Conservation (phyloP, 345 rosid genomes). For the Ceriops zippeliana region DNA sequence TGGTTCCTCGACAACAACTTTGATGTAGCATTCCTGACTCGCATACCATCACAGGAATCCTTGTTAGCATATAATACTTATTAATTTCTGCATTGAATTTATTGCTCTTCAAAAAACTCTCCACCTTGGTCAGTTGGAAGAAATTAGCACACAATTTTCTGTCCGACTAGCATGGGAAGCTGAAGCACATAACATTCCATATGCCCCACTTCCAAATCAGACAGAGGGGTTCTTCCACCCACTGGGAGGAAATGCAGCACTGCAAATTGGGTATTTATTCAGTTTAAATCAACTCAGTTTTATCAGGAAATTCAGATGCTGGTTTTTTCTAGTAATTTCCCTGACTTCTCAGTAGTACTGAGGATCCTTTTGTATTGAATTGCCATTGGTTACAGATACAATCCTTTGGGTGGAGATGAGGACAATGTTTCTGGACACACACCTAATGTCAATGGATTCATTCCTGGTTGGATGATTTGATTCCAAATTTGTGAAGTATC, state of each 20-base stretch:
- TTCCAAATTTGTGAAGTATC: background rate
- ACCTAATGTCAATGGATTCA: conserved; percentile 36
- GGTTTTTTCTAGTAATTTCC: too few species aligned
- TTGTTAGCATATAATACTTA: too few species aligned
- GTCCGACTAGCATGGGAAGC: conserved; percentile 45
- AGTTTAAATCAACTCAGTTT: background rate
- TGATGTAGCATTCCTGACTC: too few species aligned
- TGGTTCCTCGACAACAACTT: too few species aligned
- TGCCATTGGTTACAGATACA: conserved; percentile 31
- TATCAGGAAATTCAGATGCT: too few species aligned
- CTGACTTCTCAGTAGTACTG: too few species aligned
- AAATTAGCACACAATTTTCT: conserved; percentile 25
- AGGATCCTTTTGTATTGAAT: background rate
- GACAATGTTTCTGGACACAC: conserved; percentile 13
- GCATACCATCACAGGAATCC: too few species aligned
- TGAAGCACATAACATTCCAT: conserved; percentile 20
- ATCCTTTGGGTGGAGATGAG: conserved; percentile 25
- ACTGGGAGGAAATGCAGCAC: conserved; percentile 26
- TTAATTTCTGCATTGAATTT: too few species aligned
- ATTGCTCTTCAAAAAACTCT: background rate
- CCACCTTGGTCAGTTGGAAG: conserved; percentile 40
- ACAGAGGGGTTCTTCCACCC: conserved; percentile 48
- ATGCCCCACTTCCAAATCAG: conserved; percentile 30
- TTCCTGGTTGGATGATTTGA: conserved; percentile 53
- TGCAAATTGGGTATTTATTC: conserved; percentile 49